A percentile compares a stretch with the other conserved stretches of the same genome.
Conservation (phyloP, 345 rosid genomes). For the Populus ilicifolia region DNA sequence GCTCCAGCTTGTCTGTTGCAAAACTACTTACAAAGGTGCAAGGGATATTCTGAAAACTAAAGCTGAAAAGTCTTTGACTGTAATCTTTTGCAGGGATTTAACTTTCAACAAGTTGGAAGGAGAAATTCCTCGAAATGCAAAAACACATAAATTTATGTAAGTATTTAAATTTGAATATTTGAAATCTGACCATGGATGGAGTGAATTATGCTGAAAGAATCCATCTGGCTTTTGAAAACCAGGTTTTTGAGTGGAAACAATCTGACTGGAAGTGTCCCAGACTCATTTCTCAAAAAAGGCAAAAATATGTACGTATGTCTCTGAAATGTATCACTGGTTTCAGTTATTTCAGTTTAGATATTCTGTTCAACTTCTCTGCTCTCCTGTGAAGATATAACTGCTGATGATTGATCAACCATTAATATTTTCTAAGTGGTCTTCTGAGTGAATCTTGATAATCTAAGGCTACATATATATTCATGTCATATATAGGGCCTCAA, state of each 20-base stretch:
- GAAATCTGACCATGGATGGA: background rate
- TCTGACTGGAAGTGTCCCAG: background rate
- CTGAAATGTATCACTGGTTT: background rate
- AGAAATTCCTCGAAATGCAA: background rate
- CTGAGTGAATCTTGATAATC: no score
- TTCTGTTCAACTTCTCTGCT: no score
- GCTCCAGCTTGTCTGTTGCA: no score
- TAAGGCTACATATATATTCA: no score
- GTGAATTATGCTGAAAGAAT: background rate
- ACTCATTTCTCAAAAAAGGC: fast-evolving
- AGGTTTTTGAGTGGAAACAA: background rate
- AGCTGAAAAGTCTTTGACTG: background rate
- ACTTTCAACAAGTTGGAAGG: background rate
- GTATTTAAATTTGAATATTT: background rate
- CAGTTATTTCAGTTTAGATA: no score
- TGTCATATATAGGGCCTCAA: no score
- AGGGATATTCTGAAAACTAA: background rate
- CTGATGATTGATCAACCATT: no score
- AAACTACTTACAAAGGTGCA: background rate
- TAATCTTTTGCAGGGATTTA: background rate
- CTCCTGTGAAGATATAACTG: no score
- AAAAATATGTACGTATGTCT: slow-evolving; percentile 5
- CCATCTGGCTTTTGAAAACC: background rate
- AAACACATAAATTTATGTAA: fast-evolving
- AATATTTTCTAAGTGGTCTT: no score